These are phyloP conservation scores for Fusarium nodosum DNA, from an alignment of 2,329 filamentous ascomycete species.

Conservation along the genomic window DNA sequence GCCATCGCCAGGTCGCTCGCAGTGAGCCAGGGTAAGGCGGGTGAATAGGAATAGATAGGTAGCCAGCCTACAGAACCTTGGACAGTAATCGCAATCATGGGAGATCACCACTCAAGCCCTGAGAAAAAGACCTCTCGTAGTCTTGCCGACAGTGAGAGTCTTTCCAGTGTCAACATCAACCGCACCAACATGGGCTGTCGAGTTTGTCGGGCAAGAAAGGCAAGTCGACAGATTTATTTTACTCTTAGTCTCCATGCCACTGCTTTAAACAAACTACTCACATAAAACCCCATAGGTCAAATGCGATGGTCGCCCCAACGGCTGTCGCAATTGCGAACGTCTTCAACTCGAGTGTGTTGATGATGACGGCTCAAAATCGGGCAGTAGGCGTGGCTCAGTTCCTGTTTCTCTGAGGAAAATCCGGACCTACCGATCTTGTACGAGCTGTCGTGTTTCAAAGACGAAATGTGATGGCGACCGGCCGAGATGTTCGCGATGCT, in stretches of 20 bases:
- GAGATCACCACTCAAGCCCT: constrained; percentile 29
- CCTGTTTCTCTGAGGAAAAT: constrained; percentile 56
- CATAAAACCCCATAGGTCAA: constrained; percentile 53
- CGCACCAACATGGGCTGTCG: constrained; percentile 56
- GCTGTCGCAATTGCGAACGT: constrained; percentile 60
- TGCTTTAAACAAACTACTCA: constrained; percentile 23
- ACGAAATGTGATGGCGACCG: constrained; percentile 60
- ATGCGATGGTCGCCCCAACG: constrained; percentile 59
- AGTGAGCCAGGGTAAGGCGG: constrained; percentile 41
- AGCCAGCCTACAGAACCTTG: background rate
- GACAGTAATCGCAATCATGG: constrained; percentile 21
- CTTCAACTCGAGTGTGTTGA: constrained; percentile 59
- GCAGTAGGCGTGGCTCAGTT: constrained; percentile 43
- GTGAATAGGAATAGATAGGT: background rate
- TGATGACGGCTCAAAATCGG: constrained; percentile 52
- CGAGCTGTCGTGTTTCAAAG: constrained; percentile 58
- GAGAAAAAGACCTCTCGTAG: constrained; percentile 39
- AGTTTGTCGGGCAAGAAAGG: constrained; percentile 59
- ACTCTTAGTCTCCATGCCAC: background rate
- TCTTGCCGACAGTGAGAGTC: constrained; percentile 32
- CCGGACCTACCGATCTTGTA: constrained; percentile 58
- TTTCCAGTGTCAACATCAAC: constrained; percentile 38
- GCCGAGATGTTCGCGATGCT: constrained; percentile 56
- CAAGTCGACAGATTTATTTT: constrained; percentile 36
- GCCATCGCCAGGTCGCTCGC: constrained; percentile 51